Base-by-base conservation (phyloP, 495 filamentous ascomycete genomes). In the Parmelia sp. region DNA sequence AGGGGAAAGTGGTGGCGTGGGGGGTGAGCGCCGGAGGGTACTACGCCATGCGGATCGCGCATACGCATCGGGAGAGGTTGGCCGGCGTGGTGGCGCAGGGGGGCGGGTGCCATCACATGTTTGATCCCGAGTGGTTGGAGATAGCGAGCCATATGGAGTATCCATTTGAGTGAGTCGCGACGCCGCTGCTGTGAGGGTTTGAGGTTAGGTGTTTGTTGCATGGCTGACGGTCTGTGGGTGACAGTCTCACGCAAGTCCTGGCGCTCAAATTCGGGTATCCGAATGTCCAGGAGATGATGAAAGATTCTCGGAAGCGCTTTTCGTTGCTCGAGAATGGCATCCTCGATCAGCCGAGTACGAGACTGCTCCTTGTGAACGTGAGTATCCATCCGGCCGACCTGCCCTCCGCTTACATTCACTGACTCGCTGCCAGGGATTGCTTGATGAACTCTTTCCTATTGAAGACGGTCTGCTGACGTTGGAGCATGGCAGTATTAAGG, bases 11-110 rank as follows among this genome's bases (percentile, higher is more conserved):
- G n/a, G 76, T 83, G 65, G 83, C 82, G 42, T 93, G 88, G 89
- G 88, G 86, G 0, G 79, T 90, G 59, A 89, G 86, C 71, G 83
- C 83, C 5, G 90, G 90, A 35, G 89, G 89, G 0, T 91, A 88
- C 77, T 90, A 92, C 74, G 89, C 87, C 19, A 82, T 90, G 40
- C 80, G 90, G 17, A 79, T 88, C 12, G 88, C 89, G 61, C 85
- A 89, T 71, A 91, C 86, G 57, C 89, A 91, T 70, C 74, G 75
- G 25, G 76, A 84, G 1, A 67, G 76, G 14, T 71, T 93, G 11
- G 73, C 71, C 1, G 89, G 88, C 0, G 78, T 74, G 23, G 80
- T 90, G n/a, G 86, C 87, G 33, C 85, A 89, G 72, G 89, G 89
- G 0, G 87, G 87, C 12, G 89, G 89, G 0, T 78, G 76, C 55